Evolutionary conservation across 768 basidiomycete species (phyloP).

Genomic region (Mrakia frigida): DNA sequence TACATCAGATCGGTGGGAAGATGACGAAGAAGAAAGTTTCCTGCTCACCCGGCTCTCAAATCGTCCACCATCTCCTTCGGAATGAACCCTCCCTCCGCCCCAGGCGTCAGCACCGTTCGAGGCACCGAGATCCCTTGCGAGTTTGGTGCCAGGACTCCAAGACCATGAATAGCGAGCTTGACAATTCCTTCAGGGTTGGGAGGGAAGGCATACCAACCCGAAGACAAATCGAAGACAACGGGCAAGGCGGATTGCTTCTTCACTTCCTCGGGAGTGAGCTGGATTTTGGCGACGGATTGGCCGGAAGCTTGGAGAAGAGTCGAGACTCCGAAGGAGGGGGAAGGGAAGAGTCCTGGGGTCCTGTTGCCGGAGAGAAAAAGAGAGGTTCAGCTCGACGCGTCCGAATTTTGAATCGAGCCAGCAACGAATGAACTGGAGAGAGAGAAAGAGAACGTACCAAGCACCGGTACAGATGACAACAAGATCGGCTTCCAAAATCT

Average conservation of each 20-base stretch:
- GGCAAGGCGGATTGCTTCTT: conserved; percentile 35
- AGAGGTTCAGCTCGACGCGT: background rate
- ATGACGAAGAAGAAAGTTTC: too few species aligned
- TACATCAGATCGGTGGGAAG: too few species aligned
- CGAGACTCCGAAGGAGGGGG: conserved; percentile 2
- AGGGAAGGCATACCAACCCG: conserved; percentile 70
- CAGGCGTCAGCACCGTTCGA: conserved; percentile 62
- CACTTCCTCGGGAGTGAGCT: conserved; percentile 66
- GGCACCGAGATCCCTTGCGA: conserved; percentile 63
- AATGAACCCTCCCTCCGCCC: conserved; percentile 57
- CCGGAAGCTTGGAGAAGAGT: conserved; percentile 40
- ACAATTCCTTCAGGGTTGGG: conserved; percentile 50
- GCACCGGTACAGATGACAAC: conserved; percentile 65
- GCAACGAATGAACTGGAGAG: background rate
- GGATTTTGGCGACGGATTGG: conserved; percentile 71
- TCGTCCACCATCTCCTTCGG: conserved; percentile 54
- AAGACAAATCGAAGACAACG: conserved; percentile 51
- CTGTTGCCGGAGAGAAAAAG: background rate
- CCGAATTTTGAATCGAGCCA: background rate
- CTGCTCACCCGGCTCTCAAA: conserved; percentile 50
- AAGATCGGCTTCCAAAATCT: conserved; percentile 32
- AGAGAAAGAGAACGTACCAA: conserved; percentile 50
- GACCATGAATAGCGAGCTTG: conserved; percentile 63
- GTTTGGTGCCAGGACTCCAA: conserved; percentile 42
- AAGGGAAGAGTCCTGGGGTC: conserved; percentile 22